Conservation (phyloP, 2,329 filamentous ascomycete genomes). For the Fusarium sp. region DNA sequence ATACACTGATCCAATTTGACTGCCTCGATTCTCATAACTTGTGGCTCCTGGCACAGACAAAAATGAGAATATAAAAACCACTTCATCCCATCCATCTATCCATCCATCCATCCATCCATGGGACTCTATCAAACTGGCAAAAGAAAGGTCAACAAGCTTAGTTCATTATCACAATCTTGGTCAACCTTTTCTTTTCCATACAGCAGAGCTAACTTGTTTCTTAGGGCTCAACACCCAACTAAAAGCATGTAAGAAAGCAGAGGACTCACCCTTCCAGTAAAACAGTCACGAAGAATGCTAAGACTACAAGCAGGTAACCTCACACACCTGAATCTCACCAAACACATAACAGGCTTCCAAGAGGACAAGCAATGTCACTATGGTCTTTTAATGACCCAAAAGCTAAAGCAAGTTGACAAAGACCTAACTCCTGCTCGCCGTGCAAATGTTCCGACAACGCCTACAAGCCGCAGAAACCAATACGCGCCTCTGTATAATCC, state of each 20-base stretch:
- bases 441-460: conserved; percentile 46
- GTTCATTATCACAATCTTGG: too few relatives aligned
- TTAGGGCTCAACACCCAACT: too few relatives aligned
- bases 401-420: conserved; percentile 19
- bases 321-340: too few relatives aligned
- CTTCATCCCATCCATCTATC: neutral
- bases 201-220: too few relatives aligned
- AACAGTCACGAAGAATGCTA: too few relatives aligned
- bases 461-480: conserved; percentile 40
- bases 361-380: conserved; percentile 25
- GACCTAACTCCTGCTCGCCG: conserved; percentile 40
- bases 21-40: too few relatives aligned
- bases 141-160: conserved; percentile 1
- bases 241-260: too few relatives aligned
- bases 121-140: neutral
- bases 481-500: conserved; percentile 34
- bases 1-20: too few relatives aligned
- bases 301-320: too few relatives aligned
- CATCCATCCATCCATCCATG: too few relatives aligned
- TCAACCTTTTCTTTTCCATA: too few relatives aligned
- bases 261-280: too few relatives aligned
- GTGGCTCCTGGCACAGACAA: neutral
- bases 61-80: neutral
- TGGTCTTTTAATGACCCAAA: conserved; percentile 21
- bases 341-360: conserved; percentile 1